Evolutionary conservation across 306 rosid genomes (phyloP).

Genomic region (Purshia tridentata): DNA sequence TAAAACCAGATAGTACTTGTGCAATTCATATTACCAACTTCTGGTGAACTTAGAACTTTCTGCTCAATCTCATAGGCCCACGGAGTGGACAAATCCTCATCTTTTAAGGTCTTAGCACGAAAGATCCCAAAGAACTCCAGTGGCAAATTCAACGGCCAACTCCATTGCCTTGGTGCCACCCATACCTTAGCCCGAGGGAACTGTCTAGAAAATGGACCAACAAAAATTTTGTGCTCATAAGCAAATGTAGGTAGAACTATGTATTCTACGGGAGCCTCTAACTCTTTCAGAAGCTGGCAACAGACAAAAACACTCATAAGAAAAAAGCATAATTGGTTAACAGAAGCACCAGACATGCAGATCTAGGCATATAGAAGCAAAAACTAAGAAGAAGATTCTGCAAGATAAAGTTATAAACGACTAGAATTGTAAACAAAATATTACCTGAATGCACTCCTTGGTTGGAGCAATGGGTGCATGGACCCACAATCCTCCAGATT

Average conservation of each 20-base stretch:
- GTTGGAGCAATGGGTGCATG: slow-evolving; percentile 99
- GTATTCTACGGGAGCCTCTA: slow-evolving; percentile 83
- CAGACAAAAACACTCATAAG: slow-evolving; percentile 17
- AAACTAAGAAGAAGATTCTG: neutral
- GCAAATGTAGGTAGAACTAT: slow-evolving; percentile 93
- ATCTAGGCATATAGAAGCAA: neutral
- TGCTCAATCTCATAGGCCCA: slow-evolving; percentile 90
- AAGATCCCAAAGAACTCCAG: slow-evolving; percentile 85
- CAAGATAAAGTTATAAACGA: neutral
- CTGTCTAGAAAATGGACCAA: slow-evolving; percentile 92
- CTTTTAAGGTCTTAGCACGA: slow-evolving; percentile 71
- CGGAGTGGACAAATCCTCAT: slow-evolving; percentile 64
- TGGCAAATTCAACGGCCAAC: slow-evolving; percentile 97
- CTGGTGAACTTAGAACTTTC: slow-evolving; percentile 89
- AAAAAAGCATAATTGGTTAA: slow-evolving; percentile 4
- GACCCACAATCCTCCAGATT: slow-evolving; percentile 94
- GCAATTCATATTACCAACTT: slow-evolving; percentile 70
- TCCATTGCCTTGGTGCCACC: slow-evolving; percentile 99
- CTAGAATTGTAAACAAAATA: slow-evolving; percentile 27
- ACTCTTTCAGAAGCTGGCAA: slow-evolving; percentile 81
- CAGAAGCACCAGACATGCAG: neutral
- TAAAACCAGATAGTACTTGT: neutral
- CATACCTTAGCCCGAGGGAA: slow-evolving; percentile 84
- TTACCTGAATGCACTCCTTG: slow-evolving; percentile 93
- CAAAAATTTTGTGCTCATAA: slow-evolving; percentile 91